A percentile compares a stretch with the other conserved stretches of the same genome.
phyloP scores from a whole-genome alignment of 768 basidiomycete genomes.

The Leccinum arenicola region DNA sequence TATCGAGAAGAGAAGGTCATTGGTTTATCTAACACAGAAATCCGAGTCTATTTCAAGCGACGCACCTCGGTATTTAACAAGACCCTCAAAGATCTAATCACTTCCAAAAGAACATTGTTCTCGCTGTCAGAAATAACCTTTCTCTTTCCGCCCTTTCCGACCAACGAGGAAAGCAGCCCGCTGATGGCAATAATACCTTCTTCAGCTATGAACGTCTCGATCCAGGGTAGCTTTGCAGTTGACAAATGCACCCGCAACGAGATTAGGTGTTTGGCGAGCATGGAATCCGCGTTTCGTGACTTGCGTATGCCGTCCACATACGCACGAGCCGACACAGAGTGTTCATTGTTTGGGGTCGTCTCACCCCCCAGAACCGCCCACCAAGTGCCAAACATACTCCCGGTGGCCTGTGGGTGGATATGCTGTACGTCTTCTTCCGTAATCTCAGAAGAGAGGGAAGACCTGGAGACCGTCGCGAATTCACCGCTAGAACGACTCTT shows the following conservation, averaged over 20 bases:
- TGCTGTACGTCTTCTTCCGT: constrained; percentile 30
- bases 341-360: constrained; percentile 34
- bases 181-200: constrained; percentile 67
- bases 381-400: constrained; percentile 74
- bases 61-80: constrained; percentile 81
- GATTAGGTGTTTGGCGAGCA: constrained; percentile 74
- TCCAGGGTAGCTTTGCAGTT: constrained; percentile 76
- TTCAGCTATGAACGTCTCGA: constrained; percentile 65
- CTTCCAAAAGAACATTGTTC: constrained; percentile 64
- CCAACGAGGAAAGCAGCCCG: constrained; percentile 53
- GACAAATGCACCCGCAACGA: constrained; percentile 83
- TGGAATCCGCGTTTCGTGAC: constrained; percentile 52
- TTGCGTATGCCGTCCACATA: constrained; percentile 62
- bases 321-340: constrained; percentile 49
- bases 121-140: constrained; percentile 62
- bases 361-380: constrained; percentile 69
- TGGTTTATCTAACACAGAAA: not conserved
- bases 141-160: constrained; percentile 66
- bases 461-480: constrained; percentile 27
- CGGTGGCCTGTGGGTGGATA: constrained; percentile 66
- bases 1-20: constrained; percentile 26
- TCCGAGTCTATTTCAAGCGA: not conserved
- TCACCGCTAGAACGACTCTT: constrained; percentile 39
- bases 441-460: constrained; percentile 29
- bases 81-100: constrained; percentile 76